Conservation (phyloP, 192 early-diverging fungal genomes). For the Funneliformis mosseae region DNA sequence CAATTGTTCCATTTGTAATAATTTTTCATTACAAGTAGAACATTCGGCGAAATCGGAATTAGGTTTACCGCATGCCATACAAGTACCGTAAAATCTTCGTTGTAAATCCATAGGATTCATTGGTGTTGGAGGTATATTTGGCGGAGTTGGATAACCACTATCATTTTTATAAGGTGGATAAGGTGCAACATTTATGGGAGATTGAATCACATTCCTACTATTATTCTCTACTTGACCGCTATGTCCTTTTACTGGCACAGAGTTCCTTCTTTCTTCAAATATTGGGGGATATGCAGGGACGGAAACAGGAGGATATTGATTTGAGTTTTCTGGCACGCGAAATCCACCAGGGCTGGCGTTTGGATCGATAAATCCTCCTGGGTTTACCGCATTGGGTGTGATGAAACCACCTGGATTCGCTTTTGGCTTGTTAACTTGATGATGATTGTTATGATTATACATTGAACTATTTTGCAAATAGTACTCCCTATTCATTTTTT, state of each 20-base stretch:
- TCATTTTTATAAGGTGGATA: not conserved
- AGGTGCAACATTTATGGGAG: not conserved
- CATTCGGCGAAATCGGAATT: constrained; percentile 1
- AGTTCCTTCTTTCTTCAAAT: not conserved
- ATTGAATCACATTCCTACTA: not conserved
- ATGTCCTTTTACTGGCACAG: not conserved
- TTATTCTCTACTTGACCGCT: not conserved
- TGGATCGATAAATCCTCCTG: not conserved
- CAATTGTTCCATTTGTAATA: not conserved
- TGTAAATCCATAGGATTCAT: not conserved
- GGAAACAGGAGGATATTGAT: not conserved
- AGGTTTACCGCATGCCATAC: not conserved
- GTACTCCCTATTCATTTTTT: not conserved
- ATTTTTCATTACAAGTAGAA: not conserved
- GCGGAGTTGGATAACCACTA: no score
- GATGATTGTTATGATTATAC: not conserved
- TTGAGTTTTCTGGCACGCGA: not conserved
- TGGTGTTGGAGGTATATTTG: not conserved
- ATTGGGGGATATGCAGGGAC: not conserved
- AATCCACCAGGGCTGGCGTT: not conserved
- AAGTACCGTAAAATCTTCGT: not conserved
- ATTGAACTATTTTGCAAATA: not conserved
- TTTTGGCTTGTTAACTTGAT: not conserved
- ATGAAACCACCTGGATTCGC: not conserved
- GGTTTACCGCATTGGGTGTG: not conserved